phyloP scores from a whole-genome alignment of 225 moss, liverwort and hornwort species.

The Marchantia paleacea region DNA sequence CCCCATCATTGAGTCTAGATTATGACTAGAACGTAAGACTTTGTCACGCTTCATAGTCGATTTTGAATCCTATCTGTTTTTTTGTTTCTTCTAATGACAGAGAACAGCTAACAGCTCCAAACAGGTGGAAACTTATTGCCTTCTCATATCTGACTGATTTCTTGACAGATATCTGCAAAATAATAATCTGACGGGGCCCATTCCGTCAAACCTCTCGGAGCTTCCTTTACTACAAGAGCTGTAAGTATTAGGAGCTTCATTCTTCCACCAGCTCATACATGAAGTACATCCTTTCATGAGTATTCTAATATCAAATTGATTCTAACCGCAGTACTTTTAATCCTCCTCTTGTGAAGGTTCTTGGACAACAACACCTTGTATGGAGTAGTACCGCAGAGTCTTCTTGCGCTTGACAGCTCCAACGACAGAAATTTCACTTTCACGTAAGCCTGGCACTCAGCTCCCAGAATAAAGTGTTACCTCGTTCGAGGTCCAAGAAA shows the following conservation, averaged over 20 bases:
- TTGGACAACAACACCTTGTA: constrained; percentile 18
- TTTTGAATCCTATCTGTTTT: too few species aligned
- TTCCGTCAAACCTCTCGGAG: not conserved
- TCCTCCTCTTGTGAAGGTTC: constrained; percentile 6
- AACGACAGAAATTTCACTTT: not conserved
- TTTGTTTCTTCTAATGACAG: too few species aligned
- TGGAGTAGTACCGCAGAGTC: constrained; percentile 1
- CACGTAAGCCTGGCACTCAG: not conserved
- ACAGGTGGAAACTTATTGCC: not conserved
- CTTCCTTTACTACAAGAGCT: not conserved
- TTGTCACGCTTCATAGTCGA: too few species aligned
- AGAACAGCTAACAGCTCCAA: not conserved
- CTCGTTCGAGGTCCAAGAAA: too few species aligned
- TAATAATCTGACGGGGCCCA: not conserved
- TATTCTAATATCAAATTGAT: too few species aligned
- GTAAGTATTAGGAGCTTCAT: not conserved
- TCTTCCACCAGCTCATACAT: too few species aligned
- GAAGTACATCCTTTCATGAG: too few species aligned
- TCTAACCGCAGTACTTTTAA: not conserved
- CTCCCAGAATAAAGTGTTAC: not conserved
- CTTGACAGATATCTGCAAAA: constrained; percentile 10
- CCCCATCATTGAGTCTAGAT: too few species aligned
- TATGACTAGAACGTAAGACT: too few species aligned
- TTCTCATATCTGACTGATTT: not conserved
- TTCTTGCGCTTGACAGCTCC: not conserved